Evolutionary conservation across 176 grass and related monocot genomes (phyloP).

Genomic region (Carex parvula): DNA sequence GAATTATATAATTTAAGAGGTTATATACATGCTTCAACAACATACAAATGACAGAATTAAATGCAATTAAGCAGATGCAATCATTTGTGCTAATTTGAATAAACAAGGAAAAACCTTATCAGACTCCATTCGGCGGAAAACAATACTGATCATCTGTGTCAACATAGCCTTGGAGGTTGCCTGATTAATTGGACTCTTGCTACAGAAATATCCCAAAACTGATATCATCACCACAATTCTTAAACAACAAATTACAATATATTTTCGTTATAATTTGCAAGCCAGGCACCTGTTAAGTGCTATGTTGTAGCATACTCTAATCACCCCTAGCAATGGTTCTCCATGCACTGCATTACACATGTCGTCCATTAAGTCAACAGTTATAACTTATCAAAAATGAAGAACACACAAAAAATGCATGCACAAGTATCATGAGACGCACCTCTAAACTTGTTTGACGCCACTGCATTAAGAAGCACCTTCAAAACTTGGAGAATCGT

Average conservation of each 20-base stretch:
- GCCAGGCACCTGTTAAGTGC: constrained; percentile 88
- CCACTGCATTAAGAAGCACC: constrained; percentile 96
- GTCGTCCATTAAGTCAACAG: constrained; percentile 3
- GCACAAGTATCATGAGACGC: constrained; percentile 10
- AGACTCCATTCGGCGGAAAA: constrained; percentile 91
- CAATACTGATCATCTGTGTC: constrained; percentile 99
- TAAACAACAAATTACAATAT: constrained; percentile 29
- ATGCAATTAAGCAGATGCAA: constrained; percentile 3
- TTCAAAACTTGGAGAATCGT: constrained; percentile 97
- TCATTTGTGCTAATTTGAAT: neutral
- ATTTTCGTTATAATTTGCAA: constrained; percentile 20
- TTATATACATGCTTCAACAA: constrained; percentile 3
- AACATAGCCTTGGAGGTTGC: constrained; percentile 99
- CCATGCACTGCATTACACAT: constrained; percentile 66
- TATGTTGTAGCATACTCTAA: constrained; percentile 99
- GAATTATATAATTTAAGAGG: neutral
- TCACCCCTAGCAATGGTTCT: constrained; percentile 94
- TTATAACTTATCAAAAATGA: neutral
- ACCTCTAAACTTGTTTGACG: constrained; percentile 99
- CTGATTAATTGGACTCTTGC: constrained; percentile 98
- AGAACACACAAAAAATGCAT: neutral
- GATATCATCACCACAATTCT: constrained; percentile 31
- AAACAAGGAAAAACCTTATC: constrained; percentile 52
- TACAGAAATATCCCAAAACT: constrained; percentile 37
- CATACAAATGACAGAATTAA: neutral